Conservation (phyloP, 129 eudicot species). For the Chrysanthemum seticuspe region DNA sequence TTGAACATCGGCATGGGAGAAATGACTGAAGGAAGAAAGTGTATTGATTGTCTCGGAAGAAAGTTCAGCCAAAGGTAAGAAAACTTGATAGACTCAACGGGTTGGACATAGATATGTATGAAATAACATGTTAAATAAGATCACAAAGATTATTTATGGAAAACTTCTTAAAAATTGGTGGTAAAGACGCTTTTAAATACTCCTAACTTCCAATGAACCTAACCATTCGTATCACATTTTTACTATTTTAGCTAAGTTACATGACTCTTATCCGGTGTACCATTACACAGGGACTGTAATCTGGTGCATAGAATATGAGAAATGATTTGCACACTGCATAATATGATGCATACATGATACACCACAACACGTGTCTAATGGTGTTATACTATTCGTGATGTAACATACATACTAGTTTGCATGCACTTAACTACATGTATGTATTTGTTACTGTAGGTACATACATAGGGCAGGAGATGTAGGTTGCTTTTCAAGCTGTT, state of each 20-base stretch:
- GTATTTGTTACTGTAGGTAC: constrained; percentile 46
- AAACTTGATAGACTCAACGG: background rate
- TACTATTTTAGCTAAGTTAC: background rate
- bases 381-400: no score
- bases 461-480: constrained; percentile 64
- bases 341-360: no score
- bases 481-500: constrained; percentile 62
- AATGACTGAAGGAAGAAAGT: constrained; percentile 85
- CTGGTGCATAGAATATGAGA: no score
- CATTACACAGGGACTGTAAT: background rate
- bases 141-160: background rate
- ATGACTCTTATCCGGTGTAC: background rate
- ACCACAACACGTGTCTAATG: no score
- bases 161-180: background rate
- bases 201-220: no score
- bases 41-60: constrained; percentile 69
- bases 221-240: background rate
- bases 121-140: background rate
- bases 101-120: no score
- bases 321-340: no score
- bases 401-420: background rate
- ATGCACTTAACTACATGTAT: background rate
- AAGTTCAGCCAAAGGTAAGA: constrained; percentile 73
- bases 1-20: constrained; percentile 80
- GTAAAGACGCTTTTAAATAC: no score